phyloP scores from a whole-genome alignment of 306 rosid species.

The Inga leiocalycina region DNA sequence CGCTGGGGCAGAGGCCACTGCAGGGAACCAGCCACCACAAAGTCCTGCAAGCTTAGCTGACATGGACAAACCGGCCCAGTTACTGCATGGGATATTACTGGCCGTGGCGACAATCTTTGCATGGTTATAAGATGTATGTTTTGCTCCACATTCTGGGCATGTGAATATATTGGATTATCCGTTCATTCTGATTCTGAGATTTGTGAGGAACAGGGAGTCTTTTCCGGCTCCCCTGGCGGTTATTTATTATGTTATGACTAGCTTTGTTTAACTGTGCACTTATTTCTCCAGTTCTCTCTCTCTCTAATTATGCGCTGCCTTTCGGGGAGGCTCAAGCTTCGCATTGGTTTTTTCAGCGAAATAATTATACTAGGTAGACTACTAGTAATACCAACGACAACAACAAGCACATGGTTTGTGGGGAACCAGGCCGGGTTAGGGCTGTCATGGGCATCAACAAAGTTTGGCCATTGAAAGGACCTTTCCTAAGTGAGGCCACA shows the following conservation, averaged over 20 bases:
- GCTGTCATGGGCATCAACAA: not conserved
- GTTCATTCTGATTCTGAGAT: slow-evolving; percentile 33
- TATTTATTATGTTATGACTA: slow-evolving; percentile 18
- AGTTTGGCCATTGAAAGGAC: not conserved
- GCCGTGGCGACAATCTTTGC: slow-evolving; percentile 39
- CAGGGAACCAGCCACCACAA: slow-evolving; percentile 19
- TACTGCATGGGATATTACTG: slow-evolving; percentile 53
- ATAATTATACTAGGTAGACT: not conserved
- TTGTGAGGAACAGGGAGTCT: slow-evolving; percentile 33
- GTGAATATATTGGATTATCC: slow-evolving; percentile 32
- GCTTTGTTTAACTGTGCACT: slow-evolving; percentile 22
- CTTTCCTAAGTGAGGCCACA: not conserved
- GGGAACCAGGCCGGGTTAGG: not conserved
- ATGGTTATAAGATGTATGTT: slow-evolving; percentile 40
- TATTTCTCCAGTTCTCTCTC: not conserved
- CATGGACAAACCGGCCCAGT: slow-evolving; percentile 36
- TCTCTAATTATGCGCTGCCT: not conserved
- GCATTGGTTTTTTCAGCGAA: not conserved
- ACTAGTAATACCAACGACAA: not conserved
- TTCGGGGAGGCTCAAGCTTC: not conserved
- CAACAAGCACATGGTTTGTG: slow-evolving; percentile 4
- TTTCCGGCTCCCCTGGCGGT: slow-evolving; percentile 2
- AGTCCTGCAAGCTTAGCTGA: slow-evolving; percentile 37
- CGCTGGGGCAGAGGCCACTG: slow-evolving; percentile 39
- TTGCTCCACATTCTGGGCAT: slow-evolving; percentile 30